A percentile compares a stretch with the other conserved stretches of the same genome.
Evolutionary conservation across 2,329 filamentous ascomycete species (phyloP).

Genomic region (Pseudocercospora fuligena): DNA sequence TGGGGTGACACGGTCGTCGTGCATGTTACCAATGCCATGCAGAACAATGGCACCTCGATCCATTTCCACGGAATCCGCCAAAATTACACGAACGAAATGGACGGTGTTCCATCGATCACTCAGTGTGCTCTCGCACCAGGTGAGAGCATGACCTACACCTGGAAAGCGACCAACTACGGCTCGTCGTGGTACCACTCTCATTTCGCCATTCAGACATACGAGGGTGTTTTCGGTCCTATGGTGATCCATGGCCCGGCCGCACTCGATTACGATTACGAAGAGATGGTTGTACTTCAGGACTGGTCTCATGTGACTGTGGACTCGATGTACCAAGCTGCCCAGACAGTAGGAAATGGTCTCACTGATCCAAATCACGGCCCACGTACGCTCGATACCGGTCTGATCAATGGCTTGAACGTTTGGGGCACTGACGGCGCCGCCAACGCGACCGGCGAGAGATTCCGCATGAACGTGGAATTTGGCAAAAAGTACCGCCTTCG

Average conservation of each 20-base stretch:
- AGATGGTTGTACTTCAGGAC: constrained; percentile 44
- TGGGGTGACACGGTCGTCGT: constrained; percentile 47
- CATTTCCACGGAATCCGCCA: constrained; percentile 56
- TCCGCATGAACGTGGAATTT: constrained; percentile 34
- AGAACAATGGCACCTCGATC: constrained; percentile 52
- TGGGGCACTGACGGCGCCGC: constrained; percentile 34
- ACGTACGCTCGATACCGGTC: constrained; percentile 47
- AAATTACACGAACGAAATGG: constrained; percentile 57
- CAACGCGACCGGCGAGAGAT: constrained; percentile 32
- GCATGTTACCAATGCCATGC: constrained; percentile 37
- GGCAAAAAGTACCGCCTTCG: constrained; percentile 40
- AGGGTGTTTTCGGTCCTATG: constrained; percentile 48
- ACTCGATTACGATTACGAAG: constrained; percentile 46
- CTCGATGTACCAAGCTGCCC: constrained; percentile 37
- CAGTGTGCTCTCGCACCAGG: constrained; percentile 49
- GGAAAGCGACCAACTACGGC: constrained; percentile 46
- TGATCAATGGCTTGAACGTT: constrained; percentile 53
- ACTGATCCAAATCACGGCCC: constrained; percentile 35
- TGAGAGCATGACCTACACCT: constrained; percentile 41
- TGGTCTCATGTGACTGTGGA: constrained; percentile 47
- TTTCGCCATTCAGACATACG: constrained; percentile 46
- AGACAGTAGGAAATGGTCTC: constrained; percentile 8
- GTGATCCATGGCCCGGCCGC: constrained; percentile 49
- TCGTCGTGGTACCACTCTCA: constrained; percentile 48
- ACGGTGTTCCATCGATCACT: constrained; percentile 53